Base-by-base conservation (phyloP, 768 basidiomycete species). In the Boletus subcaerulescens region DNA sequence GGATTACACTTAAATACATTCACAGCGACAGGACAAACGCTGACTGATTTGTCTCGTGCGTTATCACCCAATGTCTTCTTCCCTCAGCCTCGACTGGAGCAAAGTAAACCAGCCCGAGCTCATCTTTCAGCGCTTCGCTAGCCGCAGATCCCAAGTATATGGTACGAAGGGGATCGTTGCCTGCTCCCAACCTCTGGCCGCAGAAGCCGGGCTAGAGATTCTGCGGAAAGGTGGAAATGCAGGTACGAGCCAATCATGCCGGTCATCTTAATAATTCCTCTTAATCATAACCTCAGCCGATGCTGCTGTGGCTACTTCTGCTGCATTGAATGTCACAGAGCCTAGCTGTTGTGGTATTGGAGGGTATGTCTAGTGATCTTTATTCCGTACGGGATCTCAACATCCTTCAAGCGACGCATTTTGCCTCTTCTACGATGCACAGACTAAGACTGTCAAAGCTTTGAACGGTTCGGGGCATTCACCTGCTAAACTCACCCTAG, bases 171-270 rank as follows among this genome's bases (percentile, higher is more conserved):
- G 95, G 8, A 74, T 96, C 33, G 89, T 98, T 5, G 83, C 93
- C 9, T 88, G 87, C 29, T 89, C 91, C 24, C 97, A 99, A 66
- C 93, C 97, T 45, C 77, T 93, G 38, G 97, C 97, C 1, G 86
- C 87, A 15, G 88, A 91, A 66, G 95, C 92, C 17, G 97, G 96
- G 0, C 71, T 98, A 31, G 93, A 97, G 72, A 90, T 99, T 60
- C 75, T 99, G 24, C 79, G 86, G 50, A 89, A 87, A 70, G 97
- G 97, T 13, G 97, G 97, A 48, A 99, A 99, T 75, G 96, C 96
- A 62, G 95, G 92, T 91, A 65, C 41, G 45, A 76, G 43, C 47
- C 29, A n/a, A n/a, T 38, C n/a, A 29, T 32, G n/a, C 43, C 36
- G 8, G 20, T 3, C 33, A 18, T 54, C 35, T 52, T 42, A 42